Percentiles rank a stretch among this genome's conserved stretches.
Evolutionary conservation across 352 stramenopile species (phyloP).

Genomic region (Globisporangium acanthophoron): DNA sequence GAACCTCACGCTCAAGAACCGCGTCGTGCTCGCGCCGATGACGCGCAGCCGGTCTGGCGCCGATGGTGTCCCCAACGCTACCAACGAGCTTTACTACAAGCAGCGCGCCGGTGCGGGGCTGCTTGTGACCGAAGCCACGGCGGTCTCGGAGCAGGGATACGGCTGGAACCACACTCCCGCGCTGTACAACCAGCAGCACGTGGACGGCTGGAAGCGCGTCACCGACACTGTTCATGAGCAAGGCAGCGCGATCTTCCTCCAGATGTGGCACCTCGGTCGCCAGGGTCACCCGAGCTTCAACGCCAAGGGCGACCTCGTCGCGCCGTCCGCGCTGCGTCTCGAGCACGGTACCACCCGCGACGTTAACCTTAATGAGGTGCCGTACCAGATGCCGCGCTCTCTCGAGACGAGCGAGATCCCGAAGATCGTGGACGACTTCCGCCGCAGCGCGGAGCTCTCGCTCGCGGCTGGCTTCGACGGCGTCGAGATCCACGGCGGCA

Average conservation of each 20-base stretch:
- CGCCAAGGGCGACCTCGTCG: conserved; percentile 26
- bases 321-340: conserved; percentile 20
- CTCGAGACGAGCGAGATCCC: conserved; percentile 68
- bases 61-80: conserved; percentile 11
- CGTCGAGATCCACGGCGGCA: conserved; percentile 84
- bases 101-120: conserved; percentile 28
- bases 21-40: conserved; percentile 31
- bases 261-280: conserved; percentile 75
- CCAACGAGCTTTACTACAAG: conserved; percentile 30
- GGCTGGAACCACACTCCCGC: conserved; percentile 27
- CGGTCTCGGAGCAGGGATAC: conserved; percentile 17
- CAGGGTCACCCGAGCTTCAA: conserved; percentile 34
- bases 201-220: conserved; percentile 34
- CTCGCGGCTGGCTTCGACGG: conserved; percentile 87
- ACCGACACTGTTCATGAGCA: conserved; percentile 56
- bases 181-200: conserved; percentile 33
- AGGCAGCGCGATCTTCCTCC: conserved; percentile 47
- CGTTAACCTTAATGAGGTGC: conserved; percentile 7
- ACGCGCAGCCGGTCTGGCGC: conserved; percentile 18
- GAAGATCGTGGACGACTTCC: conserved; percentile 54
- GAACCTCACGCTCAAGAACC: conserved; percentile 19
- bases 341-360: conserved; percentile 10
- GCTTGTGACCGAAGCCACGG: conserved; percentile 33
- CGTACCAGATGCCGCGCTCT: conserved; percentile 31
- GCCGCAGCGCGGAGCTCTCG: conserved; percentile 45